These are phyloP conservation scores for Glebionis coronaria DNA, from an alignment of 129 eudicot species.

Conservation along the genomic window DNA sequence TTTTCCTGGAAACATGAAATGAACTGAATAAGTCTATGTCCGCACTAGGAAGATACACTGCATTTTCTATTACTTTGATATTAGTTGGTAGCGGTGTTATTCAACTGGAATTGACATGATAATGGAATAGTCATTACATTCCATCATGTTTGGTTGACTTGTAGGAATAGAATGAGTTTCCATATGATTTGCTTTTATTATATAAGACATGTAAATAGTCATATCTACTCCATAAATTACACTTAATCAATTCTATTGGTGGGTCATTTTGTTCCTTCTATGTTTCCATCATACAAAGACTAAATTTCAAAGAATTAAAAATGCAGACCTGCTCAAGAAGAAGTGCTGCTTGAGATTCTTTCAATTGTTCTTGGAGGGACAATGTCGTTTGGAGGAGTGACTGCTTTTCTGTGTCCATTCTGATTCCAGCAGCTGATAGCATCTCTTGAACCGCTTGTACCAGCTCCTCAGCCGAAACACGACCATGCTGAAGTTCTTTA, in stretches of 20 bases:
- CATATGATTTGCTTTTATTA: background rate
- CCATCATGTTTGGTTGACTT: no score
- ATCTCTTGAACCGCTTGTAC: conserved; percentile 99
- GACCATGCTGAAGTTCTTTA: conserved; percentile 79
- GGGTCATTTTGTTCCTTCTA: background rate
- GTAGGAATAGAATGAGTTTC: no score
- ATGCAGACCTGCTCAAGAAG: conserved; percentile 84
- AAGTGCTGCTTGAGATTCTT: conserved; percentile 89
- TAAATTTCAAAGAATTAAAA: background rate
- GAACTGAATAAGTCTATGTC: background rate
- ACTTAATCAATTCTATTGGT: no score
- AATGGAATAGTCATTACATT: no score
- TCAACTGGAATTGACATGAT: no score
- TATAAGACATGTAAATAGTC: no score
- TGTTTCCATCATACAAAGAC: no score
- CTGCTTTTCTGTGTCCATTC: conserved; percentile 83
- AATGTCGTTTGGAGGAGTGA: conserved; percentile 69
- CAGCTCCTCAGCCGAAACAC: conserved; percentile 83
- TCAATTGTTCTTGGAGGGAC: conserved; percentile 80
- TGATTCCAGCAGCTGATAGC: conserved; percentile 93
- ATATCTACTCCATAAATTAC: no score
- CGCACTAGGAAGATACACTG: no score
- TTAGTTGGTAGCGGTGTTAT: no score
- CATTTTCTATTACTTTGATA: no score
- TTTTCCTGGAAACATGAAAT: conserved; percentile 56